These are phyloP conservation scores for Pulveroboletus frians DNA, from an alignment of 768 basidiomycete genomes.

Conservation along the genomic window DNA sequence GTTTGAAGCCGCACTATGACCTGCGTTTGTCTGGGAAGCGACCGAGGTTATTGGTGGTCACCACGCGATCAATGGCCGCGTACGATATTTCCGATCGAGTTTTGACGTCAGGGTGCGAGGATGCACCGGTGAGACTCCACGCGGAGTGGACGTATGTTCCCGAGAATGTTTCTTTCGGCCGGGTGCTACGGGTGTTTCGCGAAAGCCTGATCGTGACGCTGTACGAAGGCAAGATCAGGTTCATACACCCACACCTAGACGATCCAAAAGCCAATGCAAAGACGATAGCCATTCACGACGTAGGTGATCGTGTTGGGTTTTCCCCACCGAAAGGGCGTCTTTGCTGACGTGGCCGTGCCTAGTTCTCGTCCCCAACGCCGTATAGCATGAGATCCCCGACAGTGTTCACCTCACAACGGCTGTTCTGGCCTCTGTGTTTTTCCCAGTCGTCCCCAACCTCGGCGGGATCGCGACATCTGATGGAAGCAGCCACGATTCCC, in stretches of 20 bases:
- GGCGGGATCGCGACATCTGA: constrained; percentile 11
- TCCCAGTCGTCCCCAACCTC: constrained; percentile 1
- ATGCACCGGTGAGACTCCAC: constrained; percentile 9
- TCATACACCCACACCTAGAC: constrained; percentile 26
- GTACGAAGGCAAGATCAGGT: constrained; percentile 23
- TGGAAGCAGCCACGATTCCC: constrained; percentile 22
- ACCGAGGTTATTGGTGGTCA: constrained; percentile 23
- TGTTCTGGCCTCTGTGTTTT: constrained; percentile 25
- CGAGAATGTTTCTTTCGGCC: constrained; percentile 23
- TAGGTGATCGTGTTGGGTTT: neutral
- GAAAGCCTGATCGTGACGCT: constrained; percentile 24
- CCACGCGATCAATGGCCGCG: constrained; percentile 26
- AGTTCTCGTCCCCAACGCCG: constrained; percentile 19
- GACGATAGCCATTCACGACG: constrained; percentile 14
- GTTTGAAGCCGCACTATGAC: constrained; percentile 26
- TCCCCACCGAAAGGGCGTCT: neutral
- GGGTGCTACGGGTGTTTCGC: constrained; percentile 25
- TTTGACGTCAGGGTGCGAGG: constrained; percentile 8
- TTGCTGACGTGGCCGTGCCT: neutral
- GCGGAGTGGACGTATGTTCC: constrained; percentile 21
- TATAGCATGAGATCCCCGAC: constrained; percentile 17
- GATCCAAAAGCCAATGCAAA: constrained; percentile 9
- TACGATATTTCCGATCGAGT: constrained; percentile 24
- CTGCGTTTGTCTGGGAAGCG: constrained; percentile 22
- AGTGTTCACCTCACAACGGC: constrained; percentile 23